A percentile compares a stretch with the other conserved stretches of the same genome.
phyloP scores from a whole-genome alignment of 306 rosid genomes.

The Lathyrus oleraceus region DNA sequence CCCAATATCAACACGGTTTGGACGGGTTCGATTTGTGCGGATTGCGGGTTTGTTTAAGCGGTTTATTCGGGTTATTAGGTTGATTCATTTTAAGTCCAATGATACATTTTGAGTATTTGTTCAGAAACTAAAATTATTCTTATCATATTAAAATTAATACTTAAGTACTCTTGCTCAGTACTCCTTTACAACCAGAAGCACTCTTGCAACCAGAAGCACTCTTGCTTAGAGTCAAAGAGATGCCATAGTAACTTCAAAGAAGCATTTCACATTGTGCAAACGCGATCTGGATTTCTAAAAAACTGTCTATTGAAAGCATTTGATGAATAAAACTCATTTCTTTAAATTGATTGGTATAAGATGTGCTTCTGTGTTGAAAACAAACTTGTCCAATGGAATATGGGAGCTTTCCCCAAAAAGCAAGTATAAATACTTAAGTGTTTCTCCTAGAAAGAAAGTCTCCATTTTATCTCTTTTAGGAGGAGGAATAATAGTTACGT shows the following conservation, averaged over 20 bases:
- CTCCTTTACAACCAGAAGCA: constrained; percentile 44
- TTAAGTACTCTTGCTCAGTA: too few relatives aligned
- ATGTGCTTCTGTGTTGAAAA: constrained; percentile 96
- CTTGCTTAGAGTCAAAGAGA: constrained; percentile 40
- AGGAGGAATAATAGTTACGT: constrained; percentile 84
- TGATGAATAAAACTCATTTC: constrained; percentile 38
- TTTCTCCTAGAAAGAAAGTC: constrained; percentile 97
- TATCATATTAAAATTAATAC: too few relatives aligned
- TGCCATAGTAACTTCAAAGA: constrained; percentile 34
- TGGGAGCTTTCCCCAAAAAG: constrained; percentile 74
- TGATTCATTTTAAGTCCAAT: too few relatives aligned
- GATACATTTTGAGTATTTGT: too few relatives aligned
- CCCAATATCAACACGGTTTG: too few relatives aligned
- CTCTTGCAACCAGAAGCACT: too few relatives aligned
- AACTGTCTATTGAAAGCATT: constrained; percentile 32
- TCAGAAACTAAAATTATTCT: too few relatives aligned
- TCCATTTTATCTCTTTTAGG: constrained; percentile 93
- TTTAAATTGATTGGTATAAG: constrained; percentile 69
- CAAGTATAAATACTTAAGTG: constrained; percentile 90
- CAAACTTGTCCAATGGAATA: constrained; percentile 83
- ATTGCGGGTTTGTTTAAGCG: too few relatives aligned
- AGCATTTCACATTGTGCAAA: constrained; percentile 38
- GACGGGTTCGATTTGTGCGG: too few relatives aligned
- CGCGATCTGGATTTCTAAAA: constrained; percentile 29
- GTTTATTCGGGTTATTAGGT: too few relatives aligned